These are phyloP conservation scores for Salix dunnii DNA, from an alignment of 345 rosid species.

Conservation along the genomic window DNA sequence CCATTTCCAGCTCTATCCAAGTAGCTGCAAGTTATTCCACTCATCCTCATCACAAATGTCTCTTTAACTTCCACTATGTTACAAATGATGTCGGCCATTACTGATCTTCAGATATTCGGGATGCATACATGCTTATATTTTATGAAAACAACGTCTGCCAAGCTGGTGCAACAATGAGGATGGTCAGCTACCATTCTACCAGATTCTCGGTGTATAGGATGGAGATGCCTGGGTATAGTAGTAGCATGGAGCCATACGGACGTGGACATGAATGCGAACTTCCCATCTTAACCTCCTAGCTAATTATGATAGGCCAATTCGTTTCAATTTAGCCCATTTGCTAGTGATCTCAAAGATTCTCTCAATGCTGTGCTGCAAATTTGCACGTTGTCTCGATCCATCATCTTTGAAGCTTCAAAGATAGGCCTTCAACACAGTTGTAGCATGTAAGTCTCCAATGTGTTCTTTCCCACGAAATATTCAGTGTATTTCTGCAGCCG, in stretches of 20 bases:
- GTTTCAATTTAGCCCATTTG: background rate
- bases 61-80: background rate
- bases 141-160: conserved; percentile 71
- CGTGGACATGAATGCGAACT: no score
- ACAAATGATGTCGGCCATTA: background rate
- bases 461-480: background rate
- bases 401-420: background rate
- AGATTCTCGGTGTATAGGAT: conserved; percentile 85
- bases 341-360: background rate
- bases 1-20: conserved; percentile 66
- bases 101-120: conserved; percentile 55
- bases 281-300: no score
- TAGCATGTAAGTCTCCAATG: background rate
- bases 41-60: background rate
- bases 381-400: background rate
- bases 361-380: background rate
- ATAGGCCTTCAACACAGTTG: background rate
- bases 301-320: conserved; percentile 47
- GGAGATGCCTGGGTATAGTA: conserved; percentile 84
- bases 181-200: conserved; percentile 63
- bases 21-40: conserved; percentile 37
- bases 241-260: no score
- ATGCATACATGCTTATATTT: conserved; percentile 79
- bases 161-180: conserved; percentile 70
- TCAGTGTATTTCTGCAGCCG: background rate